These are phyloP conservation scores for rapeseed (Brassica napus) DNA, from an alignment of 345 rosid genomes.

Conservation along the genomic window DNA sequence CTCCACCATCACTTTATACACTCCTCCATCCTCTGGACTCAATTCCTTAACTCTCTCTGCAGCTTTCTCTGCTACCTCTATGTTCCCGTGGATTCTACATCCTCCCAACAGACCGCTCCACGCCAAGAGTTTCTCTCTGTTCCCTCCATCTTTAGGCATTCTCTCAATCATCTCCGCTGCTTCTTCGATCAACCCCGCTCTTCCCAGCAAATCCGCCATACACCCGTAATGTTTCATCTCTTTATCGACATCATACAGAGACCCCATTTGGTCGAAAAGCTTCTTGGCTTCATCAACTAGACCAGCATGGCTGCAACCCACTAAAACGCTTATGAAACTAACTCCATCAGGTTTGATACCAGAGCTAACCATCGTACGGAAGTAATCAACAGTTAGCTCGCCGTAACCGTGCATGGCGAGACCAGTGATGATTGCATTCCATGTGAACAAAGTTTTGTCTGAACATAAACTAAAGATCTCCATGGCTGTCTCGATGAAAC, in stretches of 20 bases:
- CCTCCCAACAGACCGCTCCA: conserved; percentile 86
- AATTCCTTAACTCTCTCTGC: conserved; percentile 61
- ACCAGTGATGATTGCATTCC: conserved; percentile 77
- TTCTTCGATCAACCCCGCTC: conserved; percentile 70
- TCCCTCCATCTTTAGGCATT: conserved; percentile 58
- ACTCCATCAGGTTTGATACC: conserved; percentile 63
- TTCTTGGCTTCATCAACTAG: conserved; percentile 59
- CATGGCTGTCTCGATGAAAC: conserved; percentile 51
- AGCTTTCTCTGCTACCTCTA: conserved; percentile 65
- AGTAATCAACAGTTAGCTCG: conserved; percentile 44
- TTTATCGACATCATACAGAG: conserved; percentile 42
- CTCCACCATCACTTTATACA: conserved; percentile 63
- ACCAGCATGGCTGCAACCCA: conserved; percentile 79
- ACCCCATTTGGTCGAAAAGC: conserved; percentile 59
- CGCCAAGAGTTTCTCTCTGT: conserved; percentile 44
- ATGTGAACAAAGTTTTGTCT: conserved; percentile 52
- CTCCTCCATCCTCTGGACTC: conserved; percentile 75
- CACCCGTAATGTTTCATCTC: conserved; percentile 77
- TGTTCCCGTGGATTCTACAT: conserved; percentile 68
- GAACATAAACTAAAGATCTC: conserved; percentile 48
- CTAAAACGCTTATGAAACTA: conserved; percentile 59
- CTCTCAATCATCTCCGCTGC: conserved; percentile 55
- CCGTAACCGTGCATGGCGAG: conserved; percentile 71
- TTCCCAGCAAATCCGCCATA: conserved; percentile 73
- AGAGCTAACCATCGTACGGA: conserved; percentile 50